phyloP scores from a whole-genome alignment of 345 rosid species.

The Garcia nutans region DNA sequence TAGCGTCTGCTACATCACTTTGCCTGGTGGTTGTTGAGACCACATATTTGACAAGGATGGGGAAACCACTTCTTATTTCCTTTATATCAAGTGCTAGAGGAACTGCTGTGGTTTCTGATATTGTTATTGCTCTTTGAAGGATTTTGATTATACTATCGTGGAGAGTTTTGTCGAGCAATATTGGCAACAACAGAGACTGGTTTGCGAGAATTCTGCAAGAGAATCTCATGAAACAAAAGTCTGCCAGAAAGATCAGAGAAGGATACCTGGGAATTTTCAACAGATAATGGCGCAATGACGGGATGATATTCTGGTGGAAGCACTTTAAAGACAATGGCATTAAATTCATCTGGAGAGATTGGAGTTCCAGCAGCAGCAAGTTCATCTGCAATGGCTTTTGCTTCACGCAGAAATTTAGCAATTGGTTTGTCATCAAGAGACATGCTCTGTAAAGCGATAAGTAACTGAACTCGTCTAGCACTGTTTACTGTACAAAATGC shows the following conservation, averaged over 20 bases:
- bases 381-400: not conserved
- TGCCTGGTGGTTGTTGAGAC: too few relatives aligned
- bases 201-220: not conserved
- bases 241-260: slow-evolving; percentile 3
- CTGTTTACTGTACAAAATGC: not conserved
- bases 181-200: not conserved
- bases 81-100: too few relatives aligned
- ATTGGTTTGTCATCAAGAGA: not conserved
- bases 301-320: not conserved
- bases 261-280: not conserved
- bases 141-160: not conserved
- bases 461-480: not conserved
- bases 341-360: not conserved
- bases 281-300: not conserved
- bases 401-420: not conserved
- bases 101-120: too few relatives aligned
- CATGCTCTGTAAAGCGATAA: not conserved
- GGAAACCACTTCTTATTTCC: too few relatives aligned
- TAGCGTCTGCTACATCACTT: too few relatives aligned
- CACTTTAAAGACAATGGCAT: not conserved
- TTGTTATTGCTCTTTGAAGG: not conserved
- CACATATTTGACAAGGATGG: too few relatives aligned
- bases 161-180: not conserved
- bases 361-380: not conserved
- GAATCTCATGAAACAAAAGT: not conserved